Evolutionary conservation across 2,329 filamentous ascomycete genomes (phyloP).

Genomic region (Pestalotiopsis sp.): DNA sequence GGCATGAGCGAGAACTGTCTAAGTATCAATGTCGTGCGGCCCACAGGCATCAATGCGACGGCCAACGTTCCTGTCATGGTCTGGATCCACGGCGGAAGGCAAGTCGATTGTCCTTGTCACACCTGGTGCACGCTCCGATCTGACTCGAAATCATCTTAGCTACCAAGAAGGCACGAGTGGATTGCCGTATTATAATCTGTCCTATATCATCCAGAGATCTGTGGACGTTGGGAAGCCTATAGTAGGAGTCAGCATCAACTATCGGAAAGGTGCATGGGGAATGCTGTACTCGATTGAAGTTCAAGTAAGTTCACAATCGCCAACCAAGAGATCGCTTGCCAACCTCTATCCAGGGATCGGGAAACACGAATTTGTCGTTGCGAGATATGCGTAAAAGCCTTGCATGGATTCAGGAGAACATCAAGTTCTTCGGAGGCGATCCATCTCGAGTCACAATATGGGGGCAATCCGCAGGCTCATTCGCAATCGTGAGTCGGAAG

Average conservation of each 20-base stretch:
- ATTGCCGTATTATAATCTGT: slow-evolving; percentile 60
- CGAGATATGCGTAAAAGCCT: slow-evolving; percentile 31
- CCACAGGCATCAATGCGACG: slow-evolving; percentile 18
- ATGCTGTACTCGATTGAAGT: slow-evolving; percentile 32
- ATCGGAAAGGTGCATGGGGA: slow-evolving; percentile 38
- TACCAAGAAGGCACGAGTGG: slow-evolving; percentile 29
- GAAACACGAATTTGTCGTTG: slow-evolving; percentile 29
- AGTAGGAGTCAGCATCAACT: slow-evolving; percentile 51
- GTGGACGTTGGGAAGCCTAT: slow-evolving; percentile 46
- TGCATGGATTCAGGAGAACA: slow-evolving; percentile 32
- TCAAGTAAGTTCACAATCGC: slow-evolving; percentile 20
- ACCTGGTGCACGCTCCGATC: background rate
- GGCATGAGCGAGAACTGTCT: slow-evolving; percentile 36
- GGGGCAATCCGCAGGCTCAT: slow-evolving; percentile 34
- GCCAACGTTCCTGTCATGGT: slow-evolving; percentile 31
- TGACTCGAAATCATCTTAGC: background rate
- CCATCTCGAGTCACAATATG: slow-evolving; percentile 31
- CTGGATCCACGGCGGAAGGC: slow-evolving; percentile 35
- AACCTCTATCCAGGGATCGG: slow-evolving; percentile 24
- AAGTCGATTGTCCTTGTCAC: background rate
- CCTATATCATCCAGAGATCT: slow-evolving; percentile 55
- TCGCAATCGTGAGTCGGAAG: slow-evolving; percentile 26
- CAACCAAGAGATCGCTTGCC: background rate
- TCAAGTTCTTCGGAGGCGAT: slow-evolving; percentile 30
- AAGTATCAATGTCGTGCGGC: slow-evolving; percentile 35